Base-by-base conservation (phyloP, 257 asterid genomes). In the Ilex asprella region DNA sequence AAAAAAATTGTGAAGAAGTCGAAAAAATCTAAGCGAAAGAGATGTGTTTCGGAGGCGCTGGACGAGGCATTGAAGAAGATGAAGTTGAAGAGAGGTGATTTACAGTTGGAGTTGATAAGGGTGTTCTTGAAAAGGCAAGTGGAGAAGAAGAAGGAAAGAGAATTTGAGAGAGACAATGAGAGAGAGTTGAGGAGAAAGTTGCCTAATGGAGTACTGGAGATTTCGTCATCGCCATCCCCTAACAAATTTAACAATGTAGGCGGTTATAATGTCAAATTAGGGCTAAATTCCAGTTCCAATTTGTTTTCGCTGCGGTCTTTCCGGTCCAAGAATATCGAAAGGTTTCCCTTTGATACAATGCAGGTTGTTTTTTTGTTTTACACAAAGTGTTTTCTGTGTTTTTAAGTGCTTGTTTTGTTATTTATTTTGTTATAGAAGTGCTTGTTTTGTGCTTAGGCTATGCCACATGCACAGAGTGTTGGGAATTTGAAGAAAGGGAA, bases 191-290 rank as follows among this genome's bases (percentile, higher is more conserved):
- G 68, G 31, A 84, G 76, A 39, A 82, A 70, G 62, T 69, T 93
- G 78, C 99, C 97, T 4, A 72, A 83, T 77, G 99, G 96, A 55
- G 84, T 85, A 49, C 81, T 93, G 94, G 86, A 88, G 29, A 87
- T 93, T 73, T 84, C 97, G 10, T 76, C 67, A 46, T 60, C 83
- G 15, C 70, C 79, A 51, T 62, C 79, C 16, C 29, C 30, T 2
- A 51, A 52, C 62, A 70, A 46, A 8, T 15, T 72, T 14, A 55
- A 66, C 59, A 81, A 78, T 50, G 76, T 50, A n/a, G 70, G 59
- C 72, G 76, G 57, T 14, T 69, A 82, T 65, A 89, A 84, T 67
- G 78, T 79, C 46, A 89, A 89, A 60, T 56, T 85, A 16, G 99
- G 96, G 31, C 72, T 63, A 35, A 58, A 67, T 32, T 81, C 65